Evolutionary conservation across 306 rosid species (phyloP).

Genomic region (Bauhinia variegata): DNA sequence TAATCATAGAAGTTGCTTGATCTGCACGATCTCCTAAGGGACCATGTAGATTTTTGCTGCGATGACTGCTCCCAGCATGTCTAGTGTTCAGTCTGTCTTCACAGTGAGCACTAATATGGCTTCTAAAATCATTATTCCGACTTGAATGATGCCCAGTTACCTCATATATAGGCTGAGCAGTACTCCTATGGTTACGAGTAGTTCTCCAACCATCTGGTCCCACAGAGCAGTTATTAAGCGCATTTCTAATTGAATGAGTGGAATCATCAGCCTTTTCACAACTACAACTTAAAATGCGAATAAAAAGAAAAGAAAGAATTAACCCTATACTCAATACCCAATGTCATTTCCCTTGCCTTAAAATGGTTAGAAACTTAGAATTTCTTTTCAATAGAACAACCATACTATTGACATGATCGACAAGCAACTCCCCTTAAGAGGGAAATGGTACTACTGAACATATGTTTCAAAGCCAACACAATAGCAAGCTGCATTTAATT

Average conservation of each 20-base stretch:
- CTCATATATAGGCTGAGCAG: slow-evolving; percentile 39
- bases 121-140: slow-evolving; percentile 42
- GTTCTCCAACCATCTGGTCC: slow-evolving; percentile 68
- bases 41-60: slow-evolving; percentile 29
- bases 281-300: too few species aligned
- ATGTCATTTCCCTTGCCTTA: too few species aligned
- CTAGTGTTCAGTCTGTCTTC: slow-evolving; percentile 44
- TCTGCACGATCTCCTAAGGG: slow-evolving; percentile 42
- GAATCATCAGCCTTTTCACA: slow-evolving; percentile 41
- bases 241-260: slow-evolving; percentile 36
- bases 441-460: not conserved
- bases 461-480: not conserved
- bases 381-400: too few species aligned
- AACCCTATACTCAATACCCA: too few species aligned
- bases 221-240: slow-evolving; percentile 43
- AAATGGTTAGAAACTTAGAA: too few species aligned
- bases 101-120: slow-evolving; percentile 33
- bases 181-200: slow-evolving; percentile 45
- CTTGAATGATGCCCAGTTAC: slow-evolving; percentile 43
- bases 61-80: slow-evolving; percentile 39
- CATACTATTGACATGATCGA: too few species aligned
- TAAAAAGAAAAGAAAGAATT: too few species aligned
- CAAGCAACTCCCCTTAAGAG: not conserved
- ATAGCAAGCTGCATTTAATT: not conserved
- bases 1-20: slow-evolving; percentile 46